These are phyloP conservation scores for Hypsizygus marmoreus DNA, from an alignment of 768 basidiomycete genomes.

Conservation along the genomic window DNA sequence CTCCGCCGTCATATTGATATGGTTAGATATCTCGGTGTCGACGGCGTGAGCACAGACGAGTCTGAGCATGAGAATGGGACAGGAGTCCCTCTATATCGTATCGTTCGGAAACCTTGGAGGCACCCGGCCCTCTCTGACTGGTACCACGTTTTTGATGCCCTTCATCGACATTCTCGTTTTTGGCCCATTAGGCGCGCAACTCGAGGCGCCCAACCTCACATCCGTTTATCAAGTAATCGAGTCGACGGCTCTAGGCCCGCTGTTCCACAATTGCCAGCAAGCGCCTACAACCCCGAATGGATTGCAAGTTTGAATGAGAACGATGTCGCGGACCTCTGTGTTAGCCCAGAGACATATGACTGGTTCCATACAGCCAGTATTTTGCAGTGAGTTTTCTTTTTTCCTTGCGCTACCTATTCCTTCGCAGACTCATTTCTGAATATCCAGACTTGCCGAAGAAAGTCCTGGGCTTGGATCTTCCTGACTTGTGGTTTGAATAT, in stretches of 20 bases:
- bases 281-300: not conserved
- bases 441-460: too few relatives aligned
- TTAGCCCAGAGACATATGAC: too few relatives aligned
- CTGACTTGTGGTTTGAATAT: too few relatives aligned
- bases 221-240: not conserved
- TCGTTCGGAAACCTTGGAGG: not conserved
- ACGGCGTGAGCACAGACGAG: not conserved
- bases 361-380: too few relatives aligned
- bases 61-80: not conserved
- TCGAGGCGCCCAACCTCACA: constrained; percentile 1
- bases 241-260: not conserved
- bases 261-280: not conserved
- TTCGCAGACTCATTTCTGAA: too few relatives aligned
- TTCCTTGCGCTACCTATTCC: too few relatives aligned
- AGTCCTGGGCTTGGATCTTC: too few relatives aligned
- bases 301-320: not conserved
- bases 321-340: too few relatives aligned
- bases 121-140: not conserved
- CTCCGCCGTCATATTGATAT: constrained; percentile 1
- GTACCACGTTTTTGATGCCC: not conserved
- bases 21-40: constrained; percentile 1
- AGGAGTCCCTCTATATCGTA: not conserved
- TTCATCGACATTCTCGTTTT: not conserved
- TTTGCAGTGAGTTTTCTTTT: too few relatives aligned
- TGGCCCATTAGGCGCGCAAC: not conserved